These are phyloP conservation scores for Abeoforma whisleri DNA, from an alignment of 78 protist species.

Conservation along the genomic window DNA sequence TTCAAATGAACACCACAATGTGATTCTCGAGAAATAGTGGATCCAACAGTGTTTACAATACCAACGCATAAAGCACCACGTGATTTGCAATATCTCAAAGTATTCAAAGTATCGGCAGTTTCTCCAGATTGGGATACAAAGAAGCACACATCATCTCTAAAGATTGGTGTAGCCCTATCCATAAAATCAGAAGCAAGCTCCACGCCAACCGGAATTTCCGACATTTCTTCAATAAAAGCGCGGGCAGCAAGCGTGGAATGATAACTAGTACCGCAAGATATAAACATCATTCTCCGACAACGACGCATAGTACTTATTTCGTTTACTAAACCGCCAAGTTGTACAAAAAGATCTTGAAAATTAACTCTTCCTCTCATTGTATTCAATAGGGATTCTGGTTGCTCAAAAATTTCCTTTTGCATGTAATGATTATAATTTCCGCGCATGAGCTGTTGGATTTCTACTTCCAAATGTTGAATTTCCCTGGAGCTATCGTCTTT, in stretches of 20 bases:
- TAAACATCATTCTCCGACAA: slow-evolving; percentile 58
- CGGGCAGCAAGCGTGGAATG: slow-evolving; percentile 53
- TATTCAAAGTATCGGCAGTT: slow-evolving; percentile 81
- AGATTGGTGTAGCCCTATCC: slow-evolving; percentile 58
- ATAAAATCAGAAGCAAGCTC: slow-evolving; percentile 66
- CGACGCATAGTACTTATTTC: slow-evolving; percentile 42
- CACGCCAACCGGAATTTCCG: slow-evolving; percentile 45
- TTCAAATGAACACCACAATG: slow-evolving; percentile 81
- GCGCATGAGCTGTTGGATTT: slow-evolving; percentile 50
- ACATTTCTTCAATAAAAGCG: slow-evolving; percentile 53
- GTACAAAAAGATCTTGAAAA: background rate
- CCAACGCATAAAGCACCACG: slow-evolving; percentile 51
- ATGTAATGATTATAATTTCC: slow-evolving; percentile 73
- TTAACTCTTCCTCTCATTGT: slow-evolving; percentile 68
- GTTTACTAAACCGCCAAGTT: slow-evolving; percentile 44
- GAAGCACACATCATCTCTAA: slow-evolving; percentile 50
- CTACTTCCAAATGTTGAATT: slow-evolving; percentile 49
- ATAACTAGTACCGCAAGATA: slow-evolving; percentile 81
- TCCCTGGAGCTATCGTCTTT: too few relatives aligned
- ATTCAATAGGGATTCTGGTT: slow-evolving; percentile 72
- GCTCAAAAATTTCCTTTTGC: slow-evolving; percentile 93
- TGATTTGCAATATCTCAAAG: slow-evolving; percentile 46
- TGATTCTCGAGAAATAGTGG: slow-evolving; percentile 80
- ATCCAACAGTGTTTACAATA: slow-evolving; percentile 82
- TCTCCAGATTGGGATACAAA: slow-evolving; percentile 66